A percentile compares a stretch with the other conserved stretches of the same genome.
phyloP scores from a whole-genome alignment of 148 eudicot species.

The Agrostemma githago region DNA sequence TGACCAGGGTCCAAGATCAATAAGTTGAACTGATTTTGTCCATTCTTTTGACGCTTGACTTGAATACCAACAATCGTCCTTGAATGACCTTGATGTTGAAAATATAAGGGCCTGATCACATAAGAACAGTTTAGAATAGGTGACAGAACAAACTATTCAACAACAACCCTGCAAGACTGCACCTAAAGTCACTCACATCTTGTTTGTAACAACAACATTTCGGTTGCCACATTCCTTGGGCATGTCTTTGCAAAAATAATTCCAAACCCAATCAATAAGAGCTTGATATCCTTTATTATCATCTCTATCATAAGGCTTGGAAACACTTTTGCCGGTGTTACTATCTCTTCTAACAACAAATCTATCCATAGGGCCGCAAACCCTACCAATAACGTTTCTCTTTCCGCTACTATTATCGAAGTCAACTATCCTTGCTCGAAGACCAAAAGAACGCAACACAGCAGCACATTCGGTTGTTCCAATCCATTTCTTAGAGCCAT shows the following conservation, averaged over 20 bases:
- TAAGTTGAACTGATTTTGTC: conserved; percentile 53
- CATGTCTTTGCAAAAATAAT: conserved; percentile 56
- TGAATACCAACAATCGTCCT: conserved; percentile 95
- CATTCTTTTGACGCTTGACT: conserved; percentile 46
- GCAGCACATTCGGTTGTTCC: conserved; percentile 96
- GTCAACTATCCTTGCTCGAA: conserved; percentile 88
- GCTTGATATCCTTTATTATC: conserved; percentile 46
- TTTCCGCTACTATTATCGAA: conserved; percentile 45
- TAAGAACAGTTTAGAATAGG: conserved; percentile 3
- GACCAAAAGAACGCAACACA: conserved; percentile 78
- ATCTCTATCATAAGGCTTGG: conserved; percentile 17
- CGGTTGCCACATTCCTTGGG: conserved; percentile 30
- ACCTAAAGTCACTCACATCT: conserved; percentile 47
- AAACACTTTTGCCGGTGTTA: conserved; percentile 16
- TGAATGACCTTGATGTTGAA: conserved; percentile 96
- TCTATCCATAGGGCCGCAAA: conserved; percentile 76
- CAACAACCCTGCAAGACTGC: background rate
- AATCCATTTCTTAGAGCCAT: conserved; percentile 77
- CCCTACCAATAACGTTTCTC: conserved; percentile 16
- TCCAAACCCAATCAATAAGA: conserved; percentile 90
- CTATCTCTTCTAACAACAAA: conserved; percentile 43
- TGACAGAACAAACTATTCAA: background rate
- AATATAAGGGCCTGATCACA: conserved; percentile 76
- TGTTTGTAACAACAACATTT: conserved; percentile 58
- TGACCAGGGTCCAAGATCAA: conserved; percentile 79